Evolutionary conservation across 1,284 basidiomycete species (phyloP), one percentile per base, ranked within the genome.

Genomic region (Ceratorhiza oryzae-sativae): DNA sequence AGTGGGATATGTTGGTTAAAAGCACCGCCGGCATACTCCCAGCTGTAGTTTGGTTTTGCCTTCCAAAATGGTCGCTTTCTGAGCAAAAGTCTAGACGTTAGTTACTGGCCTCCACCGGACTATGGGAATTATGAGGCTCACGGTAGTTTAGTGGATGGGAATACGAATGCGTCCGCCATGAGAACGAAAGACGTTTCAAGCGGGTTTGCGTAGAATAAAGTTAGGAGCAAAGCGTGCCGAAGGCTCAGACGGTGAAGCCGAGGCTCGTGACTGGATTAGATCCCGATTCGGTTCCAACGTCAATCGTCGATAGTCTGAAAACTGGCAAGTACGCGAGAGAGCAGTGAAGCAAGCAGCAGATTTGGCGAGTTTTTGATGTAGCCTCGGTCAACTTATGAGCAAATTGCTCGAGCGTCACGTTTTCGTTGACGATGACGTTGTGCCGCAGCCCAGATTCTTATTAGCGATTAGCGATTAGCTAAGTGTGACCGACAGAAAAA

Each of bases 51-150:
- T 27, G 63, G 63, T 32, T 39, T 48, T 15, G 61, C 36, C 63
- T 67, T 67, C 63, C 63, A 67, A 51, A 67, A 67, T 20, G 63
- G 51, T 25, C 63, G 27, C 42, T 67, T 67, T 20, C 63, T 67
- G 18, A 20, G 10, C 34, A 58, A 56, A 56, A 58, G 27, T 58
- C 34, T 23, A 32, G 30, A 8, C 18, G 8, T 58, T 23, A 58
- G 56, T 58, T 23, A 55, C 23, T 27, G 12, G 12, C 13, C 20
- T 18, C 55, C 25, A 23, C 4, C 4, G 42, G 4, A 10, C 41
- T 10, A 6, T 13, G 8, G 20, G 42, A 10, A 10, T 53, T 10
- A 6, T 13, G 8, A n/a, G 25, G 42, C 63, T 67, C 51, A 67
- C 63, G 63, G 63, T 34, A 27, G 34, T 42, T 67, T 42, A 34